Evolutionary conservation across 257 asterid species (phyloP).

Genomic region (Penstemon barbatus): DNA sequence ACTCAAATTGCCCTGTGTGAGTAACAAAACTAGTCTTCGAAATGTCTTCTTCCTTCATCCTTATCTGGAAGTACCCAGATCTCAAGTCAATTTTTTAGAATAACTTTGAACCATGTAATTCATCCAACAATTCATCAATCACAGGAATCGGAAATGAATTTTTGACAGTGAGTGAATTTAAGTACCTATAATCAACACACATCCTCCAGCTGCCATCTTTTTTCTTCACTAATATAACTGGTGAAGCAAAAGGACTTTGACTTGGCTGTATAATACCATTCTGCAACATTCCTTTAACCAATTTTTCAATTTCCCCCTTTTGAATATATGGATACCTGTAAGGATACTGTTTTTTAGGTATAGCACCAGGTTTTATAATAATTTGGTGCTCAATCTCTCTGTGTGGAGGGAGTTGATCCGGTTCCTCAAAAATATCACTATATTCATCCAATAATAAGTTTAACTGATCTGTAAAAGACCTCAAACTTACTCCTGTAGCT

Average conservation of each 20-base stretch:
- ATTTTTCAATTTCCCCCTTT: background rate
- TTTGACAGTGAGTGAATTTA: background rate
- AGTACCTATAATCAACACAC: background rate
- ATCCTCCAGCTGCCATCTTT: background rate
- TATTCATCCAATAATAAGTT: background rate
- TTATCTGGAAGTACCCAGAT: background rate
- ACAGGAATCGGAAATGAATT: background rate
- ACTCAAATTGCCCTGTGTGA: constrained; percentile 7
- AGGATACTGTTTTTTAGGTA: background rate
- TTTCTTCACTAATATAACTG: background rate
- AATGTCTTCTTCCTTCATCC: background rate
- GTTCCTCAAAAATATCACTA: background rate
- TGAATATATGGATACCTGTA: background rate
- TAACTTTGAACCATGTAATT: background rate
- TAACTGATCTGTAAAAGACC: background rate
- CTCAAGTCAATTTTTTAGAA: background rate
- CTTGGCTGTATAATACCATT: background rate
- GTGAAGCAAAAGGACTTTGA: background rate
- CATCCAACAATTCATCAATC: constrained; percentile 14
- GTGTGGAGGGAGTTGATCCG: background rate
- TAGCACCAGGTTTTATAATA: accelerated
- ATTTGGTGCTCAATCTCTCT: background rate
- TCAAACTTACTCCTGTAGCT: background rate
- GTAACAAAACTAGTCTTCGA: constrained; percentile 1
- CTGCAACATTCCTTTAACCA: background rate